Base-by-base conservation (phyloP, 129 eudicot genomes). In the Sambucus nigra region DNA sequence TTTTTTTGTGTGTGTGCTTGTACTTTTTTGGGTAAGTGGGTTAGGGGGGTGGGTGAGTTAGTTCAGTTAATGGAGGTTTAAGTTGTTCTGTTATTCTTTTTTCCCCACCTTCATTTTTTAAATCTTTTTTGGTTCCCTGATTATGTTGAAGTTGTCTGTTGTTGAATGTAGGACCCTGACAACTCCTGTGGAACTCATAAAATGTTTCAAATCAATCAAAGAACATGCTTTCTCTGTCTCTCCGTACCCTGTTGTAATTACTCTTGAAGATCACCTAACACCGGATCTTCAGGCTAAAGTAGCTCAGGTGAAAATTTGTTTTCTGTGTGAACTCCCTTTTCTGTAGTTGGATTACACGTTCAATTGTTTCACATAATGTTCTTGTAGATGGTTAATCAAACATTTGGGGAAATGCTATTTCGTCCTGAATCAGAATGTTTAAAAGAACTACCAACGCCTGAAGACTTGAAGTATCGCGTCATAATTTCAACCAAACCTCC, bases 401-500 rank as follows among this genome's bases (percentile, higher is more conserved):
- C 87, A 54, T 88, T 84, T 60, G 93, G 81, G 51, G 73, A 84
- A 12, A 69, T 78, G 85, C 72, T 88, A 56, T 88, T 64, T 66
- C 59, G 41, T 65, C 85, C 87, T 18, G 75, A 81, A 26, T 46
- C 79, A 18, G 83, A 72, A 20, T 50, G 67, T 3, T 25, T 73
- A 21, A 65, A 61, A 57, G 82, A 73, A 39, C 66, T 84, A 24
- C 97, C 93, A 2, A 65, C 93, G 0, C 97, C 97, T 0, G 95
- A 88, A 59, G 76, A 65, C 18, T 68, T 88, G 66, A 84, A 76
- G 57, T 47, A 73, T 65, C 77, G 74, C 32, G 70, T 88, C 12
- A 62, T 88, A 19, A 73, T 88, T 54, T 88, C 97, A 54, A 88
- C 97, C 28, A 88, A 88, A 72, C 95, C 97, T 64, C 97, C 97